phyloP scores from a whole-genome alignment of 1,284 basidiomycete species.

The Phellopilus nigrolimitatus region DNA sequence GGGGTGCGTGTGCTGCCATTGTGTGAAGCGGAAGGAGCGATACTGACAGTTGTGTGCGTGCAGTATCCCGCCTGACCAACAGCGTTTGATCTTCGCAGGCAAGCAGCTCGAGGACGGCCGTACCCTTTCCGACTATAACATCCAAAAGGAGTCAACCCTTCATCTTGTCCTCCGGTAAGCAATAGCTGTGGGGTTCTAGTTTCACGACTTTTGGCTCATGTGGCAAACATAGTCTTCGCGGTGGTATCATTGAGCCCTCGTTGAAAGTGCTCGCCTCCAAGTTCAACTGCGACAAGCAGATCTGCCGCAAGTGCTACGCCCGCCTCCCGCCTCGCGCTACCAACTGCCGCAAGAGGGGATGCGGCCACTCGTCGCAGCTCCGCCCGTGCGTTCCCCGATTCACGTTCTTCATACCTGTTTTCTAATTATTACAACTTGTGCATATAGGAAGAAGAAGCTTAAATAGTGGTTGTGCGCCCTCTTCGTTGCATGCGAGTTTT shows the following conservation, averaged over 20 bases:
- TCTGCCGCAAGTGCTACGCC: conserved; percentile 99
- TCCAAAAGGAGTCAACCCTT: conserved; percentile 98
- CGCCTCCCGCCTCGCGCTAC: conserved; percentile 98
- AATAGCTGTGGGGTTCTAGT: background rate
- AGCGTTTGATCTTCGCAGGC: conserved; percentile 91
- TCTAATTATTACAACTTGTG: conserved; percentile 2
- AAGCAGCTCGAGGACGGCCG: conserved; percentile 97
- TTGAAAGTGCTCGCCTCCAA: conserved; percentile 94
- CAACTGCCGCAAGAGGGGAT: conserved; percentile 94
- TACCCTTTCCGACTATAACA: conserved; percentile 94
- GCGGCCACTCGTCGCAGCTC: conserved; percentile 93
- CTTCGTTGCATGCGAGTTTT: background rate
- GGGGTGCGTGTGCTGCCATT: conserved; percentile 48
- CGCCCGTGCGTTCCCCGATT: conserved; percentile 66
- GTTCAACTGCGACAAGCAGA: conserved; percentile 98
- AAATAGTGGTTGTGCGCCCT: conserved; percentile 48
- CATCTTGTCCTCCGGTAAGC: conserved; percentile 91
- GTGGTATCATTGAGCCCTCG: conserved; percentile 98
- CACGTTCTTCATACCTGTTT: background rate
- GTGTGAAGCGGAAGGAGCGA: background rate
- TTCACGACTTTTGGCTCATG: background rate
- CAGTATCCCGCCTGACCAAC: conserved; percentile 90
- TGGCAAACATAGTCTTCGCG: conserved; percentile 72
- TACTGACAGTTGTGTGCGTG: background rate
- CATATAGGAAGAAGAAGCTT: conserved; percentile 84